These are phyloP conservation scores for Iris pallida DNA, from an alignment of 116 monocot genomes.

Conservation along the genomic window DNA sequence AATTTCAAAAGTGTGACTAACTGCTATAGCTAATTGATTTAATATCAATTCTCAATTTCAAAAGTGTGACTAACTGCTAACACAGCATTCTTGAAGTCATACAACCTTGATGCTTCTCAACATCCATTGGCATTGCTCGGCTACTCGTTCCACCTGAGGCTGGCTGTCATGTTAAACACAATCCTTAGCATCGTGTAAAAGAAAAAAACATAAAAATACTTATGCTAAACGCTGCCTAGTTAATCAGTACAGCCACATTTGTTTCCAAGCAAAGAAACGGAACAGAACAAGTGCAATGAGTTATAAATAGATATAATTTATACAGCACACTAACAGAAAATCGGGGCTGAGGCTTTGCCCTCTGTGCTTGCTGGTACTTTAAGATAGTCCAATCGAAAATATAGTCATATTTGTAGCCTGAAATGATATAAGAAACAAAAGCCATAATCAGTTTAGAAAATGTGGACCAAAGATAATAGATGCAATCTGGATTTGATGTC, in stretches of 20 bases:
- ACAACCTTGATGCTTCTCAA: slow-evolving; percentile 60
- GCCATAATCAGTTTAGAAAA: background rate
- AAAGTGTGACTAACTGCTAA: too few relatives aligned
- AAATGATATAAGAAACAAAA: slow-evolving; percentile 1
- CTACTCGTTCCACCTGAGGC: slow-evolving; percentile 37
- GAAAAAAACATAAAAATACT: too few relatives aligned
- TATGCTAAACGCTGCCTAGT: too few relatives aligned
- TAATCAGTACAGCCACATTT: too few relatives aligned
- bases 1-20: too few relatives aligned
- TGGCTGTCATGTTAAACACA: slow-evolving; percentile 40
- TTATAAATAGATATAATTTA: background rate
- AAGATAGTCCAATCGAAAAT: slow-evolving; percentile 91
- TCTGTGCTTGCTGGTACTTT: slow-evolving; percentile 77
- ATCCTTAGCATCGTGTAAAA: background rate
- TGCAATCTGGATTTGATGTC: too few relatives aligned
- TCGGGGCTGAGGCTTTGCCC: slow-evolving; percentile 50
- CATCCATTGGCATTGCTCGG: slow-evolving; percentile 47
- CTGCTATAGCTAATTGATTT: too few relatives aligned
- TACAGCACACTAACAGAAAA: slow-evolving; percentile 45
- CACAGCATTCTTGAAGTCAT: too few relatives aligned
- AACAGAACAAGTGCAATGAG: background rate
- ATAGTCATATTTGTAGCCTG: slow-evolving; percentile 81
- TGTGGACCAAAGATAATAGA: background rate
- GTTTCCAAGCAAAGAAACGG: too few relatives aligned
- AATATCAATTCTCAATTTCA: too few relatives aligned